Conservation (phyloP, 208 protist genomes). For the Naegleria gruberi region DNA sequence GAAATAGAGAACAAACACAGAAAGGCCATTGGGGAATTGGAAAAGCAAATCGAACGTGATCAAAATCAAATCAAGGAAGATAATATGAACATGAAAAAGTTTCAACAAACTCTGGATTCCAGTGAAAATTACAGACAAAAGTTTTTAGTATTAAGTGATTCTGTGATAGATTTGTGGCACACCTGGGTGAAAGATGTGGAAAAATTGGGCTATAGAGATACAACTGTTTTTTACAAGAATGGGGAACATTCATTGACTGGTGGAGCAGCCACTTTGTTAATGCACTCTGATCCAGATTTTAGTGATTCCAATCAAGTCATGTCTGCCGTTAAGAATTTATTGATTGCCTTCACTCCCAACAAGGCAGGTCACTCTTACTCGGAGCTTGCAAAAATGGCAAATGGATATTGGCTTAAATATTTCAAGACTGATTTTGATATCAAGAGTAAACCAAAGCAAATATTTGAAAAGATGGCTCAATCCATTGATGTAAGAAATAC, state of each 20-base stretch:
- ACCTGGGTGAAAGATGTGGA: slow-evolving; percentile 4
- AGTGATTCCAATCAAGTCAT: slow-evolving; percentile 7
- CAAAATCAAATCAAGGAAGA: background rate
- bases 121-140: background rate
- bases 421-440: slow-evolving; percentile 10
- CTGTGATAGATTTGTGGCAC: slow-evolving; percentile 23
- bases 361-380: background rate
- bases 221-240: background rate
- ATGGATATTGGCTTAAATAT: slow-evolving; percentile 18
- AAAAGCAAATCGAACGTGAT: background rate
- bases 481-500: background rate
- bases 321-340: slow-evolving; percentile 15
- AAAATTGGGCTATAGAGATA: background rate
- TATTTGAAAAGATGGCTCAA: background rate
- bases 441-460: background rate
- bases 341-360: slow-evolving; percentile 17
- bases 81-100: background rate
- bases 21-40: background rate
- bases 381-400: background rate
- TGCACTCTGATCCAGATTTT: background rate
- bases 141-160: background rate
- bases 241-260: too few species aligned
- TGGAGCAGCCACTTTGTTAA: too few species aligned
- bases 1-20: background rate
- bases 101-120: background rate